Evolutionary conservation across 2,329 filamentous ascomycete species (phyloP), one percentile per base, ranked within the genome.

Genomic region (Microcyclosporella mali): DNA sequence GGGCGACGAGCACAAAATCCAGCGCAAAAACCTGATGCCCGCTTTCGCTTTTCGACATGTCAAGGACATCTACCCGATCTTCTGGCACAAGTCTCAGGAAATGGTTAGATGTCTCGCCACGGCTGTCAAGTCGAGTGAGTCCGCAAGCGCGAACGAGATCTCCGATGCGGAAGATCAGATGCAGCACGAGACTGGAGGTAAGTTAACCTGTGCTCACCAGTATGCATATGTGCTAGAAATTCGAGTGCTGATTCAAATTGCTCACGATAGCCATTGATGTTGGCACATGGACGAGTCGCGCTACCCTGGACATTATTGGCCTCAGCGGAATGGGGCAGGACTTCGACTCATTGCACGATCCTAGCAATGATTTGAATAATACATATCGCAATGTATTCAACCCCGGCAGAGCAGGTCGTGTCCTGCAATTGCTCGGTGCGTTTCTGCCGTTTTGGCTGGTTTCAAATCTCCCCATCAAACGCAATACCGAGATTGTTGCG

Each of bases 1-100:
- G 65, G 89, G 89, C n/a, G 85, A 94, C 10, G 85, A 89, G 57
- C 90, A 95, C 64, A 92, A 84, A 68, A 70, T 78, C 2, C 71
- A 74, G 52, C 56, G 71, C 29, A 72, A 68, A 51, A 60, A 66
- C 11, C 56, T 74, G 7, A 69, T 70, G 64, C 71, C 71, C 1
- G 71, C 71, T 1, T 74, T 74, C 50, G 61, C 68, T 3, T 74
- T 70, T 52, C 63, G 71, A 17, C 71, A 74, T 47, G 57, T 74
- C 56, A 73, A 74, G 46, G 68, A 74, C 39, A 59, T 74, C 2
- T 72, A 73, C 28, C 51, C 54, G 8, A 57, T 68, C 1, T 74
- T 74, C 57, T 74, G 71, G 71, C 47, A 47, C n/a, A 74, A 74
- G 47, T 62, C 67, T 1, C 54, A 58, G 6, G 71, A 74, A 45